phyloP scores from a whole-genome alignment of 2,329 filamentous ascomycete species.

The Aspergillus glaucus region DNA sequence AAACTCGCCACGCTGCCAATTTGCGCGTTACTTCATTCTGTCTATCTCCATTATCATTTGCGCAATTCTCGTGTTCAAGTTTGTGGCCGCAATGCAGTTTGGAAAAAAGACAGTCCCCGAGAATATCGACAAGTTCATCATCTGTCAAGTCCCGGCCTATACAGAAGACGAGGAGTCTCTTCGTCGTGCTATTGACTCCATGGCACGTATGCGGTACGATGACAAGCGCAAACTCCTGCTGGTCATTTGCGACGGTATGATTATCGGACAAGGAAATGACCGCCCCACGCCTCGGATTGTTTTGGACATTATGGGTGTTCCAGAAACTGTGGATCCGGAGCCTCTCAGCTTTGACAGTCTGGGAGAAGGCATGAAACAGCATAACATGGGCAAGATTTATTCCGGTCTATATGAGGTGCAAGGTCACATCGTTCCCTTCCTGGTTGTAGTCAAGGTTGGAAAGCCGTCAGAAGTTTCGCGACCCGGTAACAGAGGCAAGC shows the following conservation, averaged over 20 bases:
- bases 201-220: conserved; percentile 91
- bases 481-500: conserved; percentile 95
- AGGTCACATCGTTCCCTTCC: conserved; percentile 94
- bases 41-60: conserved; percentile 75
- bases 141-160: conserved; percentile 95
- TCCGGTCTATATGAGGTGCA: conserved; percentile 96
- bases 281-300: conserved; percentile 92
- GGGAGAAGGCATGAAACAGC: conserved; percentile 91
- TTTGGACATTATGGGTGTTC: conserved; percentile 91
- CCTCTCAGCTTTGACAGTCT: conserved; percentile 94
- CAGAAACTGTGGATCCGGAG: conserved; percentile 88
- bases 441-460: conserved; percentile 95
- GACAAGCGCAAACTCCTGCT: conserved; percentile 95
- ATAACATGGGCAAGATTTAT: conserved; percentile 99
- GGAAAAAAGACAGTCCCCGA: conserved; percentile 85
- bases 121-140: conserved; percentile 96
- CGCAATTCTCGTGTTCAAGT: conserved; percentile 86
- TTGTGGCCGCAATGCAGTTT: conserved; percentile 92
- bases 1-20: conserved; percentile 76
- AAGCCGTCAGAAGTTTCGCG: conserved; percentile 67
- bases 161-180: conserved; percentile 98
- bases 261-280: conserved; percentile 97
- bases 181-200: conserved; percentile 92
- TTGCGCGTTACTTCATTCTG: conserved; percentile 83
- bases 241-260: conserved; percentile 96